Conservation (phyloP, 1,284 basidiomycete species). For the Moesziomyces globuligerus region DNA sequence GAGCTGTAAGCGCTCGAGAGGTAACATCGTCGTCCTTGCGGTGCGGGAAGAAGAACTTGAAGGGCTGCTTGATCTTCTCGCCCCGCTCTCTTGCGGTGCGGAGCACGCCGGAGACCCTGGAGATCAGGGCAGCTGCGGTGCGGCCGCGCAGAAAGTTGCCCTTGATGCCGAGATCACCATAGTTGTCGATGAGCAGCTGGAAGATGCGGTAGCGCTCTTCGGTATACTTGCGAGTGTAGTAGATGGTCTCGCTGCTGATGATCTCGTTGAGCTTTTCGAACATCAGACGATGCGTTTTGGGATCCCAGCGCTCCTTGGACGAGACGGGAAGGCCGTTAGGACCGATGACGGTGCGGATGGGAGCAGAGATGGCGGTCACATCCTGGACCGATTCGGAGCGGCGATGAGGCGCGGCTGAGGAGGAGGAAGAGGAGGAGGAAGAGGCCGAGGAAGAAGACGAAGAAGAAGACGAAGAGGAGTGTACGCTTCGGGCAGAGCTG, state of each 20-base stretch:
- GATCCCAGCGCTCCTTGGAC: conserved; percentile 42
- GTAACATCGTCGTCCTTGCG: conserved; percentile 20
- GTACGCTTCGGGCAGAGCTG: background rate
- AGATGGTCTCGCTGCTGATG: conserved; percentile 28
- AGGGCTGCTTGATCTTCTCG: conserved; percentile 41
- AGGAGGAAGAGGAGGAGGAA: conserved; percentile 10
- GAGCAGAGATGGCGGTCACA: conserved; percentile 27
- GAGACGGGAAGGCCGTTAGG: conserved; percentile 32
- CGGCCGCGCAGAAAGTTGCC: conserved; percentile 39
- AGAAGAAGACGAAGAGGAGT: conserved; percentile 7
- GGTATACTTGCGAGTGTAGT: conserved; percentile 34
- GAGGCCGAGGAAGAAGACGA: conserved; percentile 8
- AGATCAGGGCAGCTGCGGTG: conserved; percentile 31
- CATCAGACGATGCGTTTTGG: conserved; percentile 39
- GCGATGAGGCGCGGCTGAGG: conserved; percentile 4
- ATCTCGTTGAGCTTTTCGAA: conserved; percentile 50
- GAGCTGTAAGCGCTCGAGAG: conserved; percentile 9
- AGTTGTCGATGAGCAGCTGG: conserved; percentile 34
- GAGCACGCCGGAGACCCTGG: conserved; percentile 28
- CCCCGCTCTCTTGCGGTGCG: conserved; percentile 29
- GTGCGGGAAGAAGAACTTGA: conserved; percentile 46
- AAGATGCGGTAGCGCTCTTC: conserved; percentile 42
- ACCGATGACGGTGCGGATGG: conserved; percentile 23
- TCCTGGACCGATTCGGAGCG: conserved; percentile 36
- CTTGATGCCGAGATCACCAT: conserved; percentile 37